These are phyloP conservation scores for Penicillium daleae DNA, from an alignment of 495 filamentous ascomycete genomes.

Conservation along the genomic window DNA sequence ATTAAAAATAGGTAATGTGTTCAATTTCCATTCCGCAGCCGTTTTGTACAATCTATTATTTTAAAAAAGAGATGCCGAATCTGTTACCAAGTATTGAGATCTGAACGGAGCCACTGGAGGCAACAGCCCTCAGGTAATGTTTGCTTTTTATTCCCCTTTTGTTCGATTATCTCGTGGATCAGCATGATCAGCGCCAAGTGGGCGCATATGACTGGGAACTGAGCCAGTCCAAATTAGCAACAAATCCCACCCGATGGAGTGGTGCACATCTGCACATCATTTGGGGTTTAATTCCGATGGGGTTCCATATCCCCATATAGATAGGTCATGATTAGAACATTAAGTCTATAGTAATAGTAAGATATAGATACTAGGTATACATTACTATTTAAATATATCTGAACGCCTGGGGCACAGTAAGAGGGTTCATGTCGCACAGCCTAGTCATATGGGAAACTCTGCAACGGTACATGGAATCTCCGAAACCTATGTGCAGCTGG, in stretches of 20 bases:
- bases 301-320: background rate
- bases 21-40: background rate
- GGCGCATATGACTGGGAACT: slow-evolving; percentile 20
- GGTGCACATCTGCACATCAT: slow-evolving; percentile 15
- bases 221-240: slow-evolving; percentile 20
- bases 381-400: too few relatives aligned
- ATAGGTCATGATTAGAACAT: background rate
- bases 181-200: slow-evolving; percentile 29
- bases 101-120: slow-evolving; percentile 1
- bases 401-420: too few relatives aligned
- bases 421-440: too few relatives aligned
- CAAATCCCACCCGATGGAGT: slow-evolving; percentile 5
- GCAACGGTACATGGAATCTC: too few relatives aligned
- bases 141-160: slow-evolving; percentile 22
- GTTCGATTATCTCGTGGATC: slow-evolving; percentile 18
- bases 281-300: slow-evolving; percentile 4
- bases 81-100: background rate
- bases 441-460: too few relatives aligned
- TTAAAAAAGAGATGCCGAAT: background rate
- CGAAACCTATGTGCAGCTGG: too few relatives aligned
- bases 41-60: background rate
- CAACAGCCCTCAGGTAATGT: slow-evolving; percentile 11
- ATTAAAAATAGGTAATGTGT: background rate
- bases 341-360: too few relatives aligned
- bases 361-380: background rate